These are phyloP conservation scores for Fusarium brachygibbosum DNA, from an alignment of 2,329 filamentous ascomycete species.

Conservation along the genomic window DNA sequence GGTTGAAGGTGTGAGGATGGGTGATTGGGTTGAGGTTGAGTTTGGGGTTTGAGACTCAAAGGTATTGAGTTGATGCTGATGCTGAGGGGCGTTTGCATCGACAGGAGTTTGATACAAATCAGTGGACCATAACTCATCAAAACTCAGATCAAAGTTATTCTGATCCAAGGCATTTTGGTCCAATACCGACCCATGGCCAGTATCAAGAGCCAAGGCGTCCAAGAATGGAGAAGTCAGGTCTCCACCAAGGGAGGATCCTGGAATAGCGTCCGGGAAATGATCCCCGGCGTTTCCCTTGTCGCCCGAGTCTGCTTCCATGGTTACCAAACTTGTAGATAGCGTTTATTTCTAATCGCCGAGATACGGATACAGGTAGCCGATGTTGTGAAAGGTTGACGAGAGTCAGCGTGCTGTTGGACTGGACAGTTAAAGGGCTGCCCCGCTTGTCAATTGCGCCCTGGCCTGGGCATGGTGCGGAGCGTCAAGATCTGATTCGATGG, in stretches of 20 bases:
- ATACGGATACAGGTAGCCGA: constrained; percentile 13
- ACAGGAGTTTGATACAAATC: not conserved
- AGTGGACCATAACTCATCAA: constrained; percentile 8
- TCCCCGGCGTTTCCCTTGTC: not conserved
- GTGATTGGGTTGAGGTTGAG: not conserved
- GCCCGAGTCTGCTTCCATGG: not conserved
- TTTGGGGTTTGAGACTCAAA: not conserved
- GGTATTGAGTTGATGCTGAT: not conserved
- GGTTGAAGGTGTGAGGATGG: not conserved
- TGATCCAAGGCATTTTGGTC: not conserved
- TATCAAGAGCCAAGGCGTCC: constrained; percentile 1
- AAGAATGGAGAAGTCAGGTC: not conserved
- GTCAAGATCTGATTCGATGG: not conserved
- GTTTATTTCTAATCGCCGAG: not conserved
- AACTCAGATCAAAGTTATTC: not conserved
- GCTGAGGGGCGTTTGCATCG: not conserved
- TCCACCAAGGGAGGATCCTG: not conserved
- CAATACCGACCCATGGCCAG: not conserved
- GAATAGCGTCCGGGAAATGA: not conserved
- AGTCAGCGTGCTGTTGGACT: constrained; percentile 1
- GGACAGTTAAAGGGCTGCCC: not conserved
- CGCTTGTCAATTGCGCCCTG: constrained; percentile 4
- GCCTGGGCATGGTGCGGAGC: too few species aligned
- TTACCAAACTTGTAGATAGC: not conserved
- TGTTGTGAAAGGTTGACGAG: constrained; percentile 7